Base-by-base conservation (phyloP, 768 basidiomycete genomes). In the Dictyophora rubrovolvata region DNA sequence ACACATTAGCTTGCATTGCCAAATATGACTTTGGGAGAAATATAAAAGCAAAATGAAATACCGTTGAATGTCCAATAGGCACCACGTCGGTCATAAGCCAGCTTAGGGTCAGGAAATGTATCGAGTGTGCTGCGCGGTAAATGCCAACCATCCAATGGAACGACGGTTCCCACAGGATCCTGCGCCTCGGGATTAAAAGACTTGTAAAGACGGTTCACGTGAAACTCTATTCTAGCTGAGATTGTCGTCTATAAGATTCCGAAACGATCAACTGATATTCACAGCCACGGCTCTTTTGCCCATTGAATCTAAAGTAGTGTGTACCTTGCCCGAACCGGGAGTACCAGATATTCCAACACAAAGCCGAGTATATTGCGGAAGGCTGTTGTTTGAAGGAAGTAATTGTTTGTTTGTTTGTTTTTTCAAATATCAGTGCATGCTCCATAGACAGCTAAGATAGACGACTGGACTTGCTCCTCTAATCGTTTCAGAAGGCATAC, bases 71-170 rank as follows among this genome's bases (percentile, higher is more conserved):
- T 96, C 87, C 92, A 95, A 64, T 93, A 88, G 14, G 79, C 84
- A 1, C 94, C 94, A 20, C 93, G 81, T 50, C 90, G 71, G 60
- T 85, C 85, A 63, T 87, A 83, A 0, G 93, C 92, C 46, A 84
- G 78, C 55, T 79, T 75, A 0, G 93, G 86, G 68, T 96, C 84
- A 14, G 83, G 81, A 67, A 93, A 79, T 20, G 72, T 67, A 65
- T 89, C 89, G 23, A 98, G 80, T 63, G 89, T 83, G 4, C 82
- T 79, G 21, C 91, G 82, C 17, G 88, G 80, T 60, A 87, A 77
- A 69, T 98, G 94, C 92, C 93, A 98, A 11, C 95, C 94, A 67
- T 97, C 94, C 42, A 93, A 75, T 7, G 87, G 82, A 10, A 96
- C 80, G 48, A 91, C 78, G 34, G 87, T 75, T 5, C 84, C 89